Base-by-base conservation (phyloP, 768 basidiomycete species). In the Candolleomyces eurysporus region DNA sequence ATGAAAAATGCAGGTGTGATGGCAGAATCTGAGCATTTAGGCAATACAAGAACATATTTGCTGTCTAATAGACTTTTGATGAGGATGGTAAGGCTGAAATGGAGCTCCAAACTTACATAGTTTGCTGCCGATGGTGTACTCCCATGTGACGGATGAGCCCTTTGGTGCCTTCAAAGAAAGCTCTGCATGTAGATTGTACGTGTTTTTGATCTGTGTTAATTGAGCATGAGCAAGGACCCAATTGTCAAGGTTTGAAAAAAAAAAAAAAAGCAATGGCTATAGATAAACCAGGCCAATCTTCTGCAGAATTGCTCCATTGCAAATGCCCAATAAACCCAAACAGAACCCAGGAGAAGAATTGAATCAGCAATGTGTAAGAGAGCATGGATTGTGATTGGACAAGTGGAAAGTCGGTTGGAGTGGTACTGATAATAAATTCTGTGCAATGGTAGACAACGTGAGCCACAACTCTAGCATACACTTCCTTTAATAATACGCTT, bases 261-360 rank as follows among this genome's bases (percentile, higher is more conserved):
- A 76, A 63, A 69, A 67, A 73, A 76, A 63, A 69, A 67, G 1
- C 68, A 58, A 2, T 68, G 66, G 48, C 72, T 77, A 43, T 62
- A 61, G 60, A 78, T 69, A 4, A 63, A 60, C 14, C 63, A 68
- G 14, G 58, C 60, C 0, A 79, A 58, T 3, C 39, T 48, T 0
- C 74, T 71, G 64, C 78, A 78, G 58, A 66, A 75, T 1, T 69
- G 68, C 59, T 80, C 78, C 68, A 75, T 78, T 5, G 73, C 30
- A 9, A 54, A 26, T 4, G 26, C 26, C 26, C 26, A 26, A 26
- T 26, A 26, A 4, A 26, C 26, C 26, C 26, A 26, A 26, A 26
- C 26, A 2, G 26, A 4, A 26, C 26, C 26, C 26, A n/a, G n/a
- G n/a, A n/a, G n/a, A n/a, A n/a, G n/a, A n/a, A n/a, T n/a, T n/a